A percentile compares a stretch with the other conserved stretches of the same genome.
Conservation (phyloP, 306 rosid genomes). For the Glycine tomentella region DNA sequence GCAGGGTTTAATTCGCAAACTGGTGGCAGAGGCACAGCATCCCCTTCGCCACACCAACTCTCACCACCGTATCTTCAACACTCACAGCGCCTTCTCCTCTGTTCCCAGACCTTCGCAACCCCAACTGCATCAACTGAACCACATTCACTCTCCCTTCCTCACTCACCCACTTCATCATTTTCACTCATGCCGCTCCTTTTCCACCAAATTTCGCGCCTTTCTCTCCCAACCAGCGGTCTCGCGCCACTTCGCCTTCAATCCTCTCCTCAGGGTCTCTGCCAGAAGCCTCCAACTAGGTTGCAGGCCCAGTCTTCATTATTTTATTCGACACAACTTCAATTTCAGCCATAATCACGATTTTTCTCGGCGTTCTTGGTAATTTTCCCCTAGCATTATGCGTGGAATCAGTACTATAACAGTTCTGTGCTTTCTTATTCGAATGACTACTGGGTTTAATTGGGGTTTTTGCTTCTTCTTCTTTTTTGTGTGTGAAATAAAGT, state of each 20-base stretch:
- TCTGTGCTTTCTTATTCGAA: neutral
- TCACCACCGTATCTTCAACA: conserved; percentile 40
- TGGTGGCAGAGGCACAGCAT: conserved; percentile 43
- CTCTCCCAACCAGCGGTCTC: conserved; percentile 53
- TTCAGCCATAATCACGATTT: conserved; percentile 40
- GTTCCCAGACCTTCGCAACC: conserved; percentile 40
- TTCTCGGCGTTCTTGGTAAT: conserved; percentile 60
- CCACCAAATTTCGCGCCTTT: conserved; percentile 50
- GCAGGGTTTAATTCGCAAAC: conserved; percentile 60
- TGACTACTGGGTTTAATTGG: conserved; percentile 16
- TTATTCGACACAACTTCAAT: conserved; percentile 48
- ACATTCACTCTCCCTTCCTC: conserved; percentile 41
- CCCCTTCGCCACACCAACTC: conserved; percentile 18
- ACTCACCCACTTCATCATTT: conserved; percentile 18
- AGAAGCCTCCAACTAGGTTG: conserved; percentile 41
- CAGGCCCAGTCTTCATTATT: conserved; percentile 48
- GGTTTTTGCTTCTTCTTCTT: conserved; percentile 4
- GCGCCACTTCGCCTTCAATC: conserved; percentile 43
- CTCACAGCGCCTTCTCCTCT: conserved; percentile 47
- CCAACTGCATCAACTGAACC: conserved; percentile 16
- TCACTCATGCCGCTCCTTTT: conserved; percentile 54
- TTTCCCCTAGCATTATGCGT: neutral
- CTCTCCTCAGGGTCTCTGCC: conserved; percentile 47
- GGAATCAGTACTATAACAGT: neutral
- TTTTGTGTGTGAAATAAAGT: neutral